Evolutionary conservation across 192 early-diverging fungal species (phyloP).

Genomic region (Entophlyctis helioformis): DNA sequence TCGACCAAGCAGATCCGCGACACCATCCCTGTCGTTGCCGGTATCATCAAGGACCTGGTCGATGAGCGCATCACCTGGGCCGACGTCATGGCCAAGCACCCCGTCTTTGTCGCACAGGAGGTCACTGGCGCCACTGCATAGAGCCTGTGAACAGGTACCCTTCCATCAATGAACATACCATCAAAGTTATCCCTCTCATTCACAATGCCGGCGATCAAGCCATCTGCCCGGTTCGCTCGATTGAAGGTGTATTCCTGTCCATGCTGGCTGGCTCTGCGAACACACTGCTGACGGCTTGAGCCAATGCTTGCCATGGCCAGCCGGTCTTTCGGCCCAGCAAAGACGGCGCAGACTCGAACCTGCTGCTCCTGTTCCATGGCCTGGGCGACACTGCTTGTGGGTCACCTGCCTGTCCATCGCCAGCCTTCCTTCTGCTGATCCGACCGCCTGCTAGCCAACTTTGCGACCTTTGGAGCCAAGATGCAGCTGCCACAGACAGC

Average conservation of each 20-base stretch:
- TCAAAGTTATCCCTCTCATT: too few species aligned
- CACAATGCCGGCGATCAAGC: too few species aligned
- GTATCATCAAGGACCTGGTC: conserved; percentile 62
- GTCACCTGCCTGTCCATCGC: neutral
- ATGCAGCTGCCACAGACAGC: conserved; percentile 60
- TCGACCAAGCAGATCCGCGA: conserved; percentile 89
- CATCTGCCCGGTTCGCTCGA: too few species aligned
- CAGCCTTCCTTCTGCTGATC: neutral
- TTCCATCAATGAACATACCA: too few species aligned
- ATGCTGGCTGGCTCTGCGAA: too few species aligned
- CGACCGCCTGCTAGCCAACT: conserved; percentile 33
- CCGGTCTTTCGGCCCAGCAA: conserved; percentile 3
- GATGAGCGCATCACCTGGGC: conserved; percentile 63
- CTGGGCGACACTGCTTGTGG: conserved; percentile 25
- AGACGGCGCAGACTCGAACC: conserved; percentile 39
- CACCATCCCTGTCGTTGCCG: conserved; percentile 53
- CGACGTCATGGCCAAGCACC: conserved; percentile 54
- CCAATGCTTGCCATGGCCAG: too few species aligned
- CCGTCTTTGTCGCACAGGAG: conserved; percentile 54
- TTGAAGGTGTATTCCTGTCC: too few species aligned
- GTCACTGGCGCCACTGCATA: too few species aligned
- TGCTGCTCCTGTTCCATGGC: conserved; percentile 64
- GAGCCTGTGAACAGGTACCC: too few species aligned
- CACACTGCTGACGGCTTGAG: too few species aligned
- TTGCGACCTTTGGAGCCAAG: conserved; percentile 43